Conservation (phyloP, 768 basidiomycete genomes). For the Naganishia onofrii region DNA sequence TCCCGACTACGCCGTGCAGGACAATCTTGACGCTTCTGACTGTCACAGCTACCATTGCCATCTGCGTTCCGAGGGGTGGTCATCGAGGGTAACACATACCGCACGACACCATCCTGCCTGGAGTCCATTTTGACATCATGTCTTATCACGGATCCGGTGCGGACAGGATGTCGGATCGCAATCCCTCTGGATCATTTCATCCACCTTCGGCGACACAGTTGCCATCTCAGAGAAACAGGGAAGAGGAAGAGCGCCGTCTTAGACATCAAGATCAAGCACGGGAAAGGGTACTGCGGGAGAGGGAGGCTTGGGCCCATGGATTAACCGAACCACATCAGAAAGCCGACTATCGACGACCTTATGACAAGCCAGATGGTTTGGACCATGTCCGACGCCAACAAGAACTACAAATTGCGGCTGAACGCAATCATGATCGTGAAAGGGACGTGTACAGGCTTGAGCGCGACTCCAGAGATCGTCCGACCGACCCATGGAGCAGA, state of each 20-base stretch:
- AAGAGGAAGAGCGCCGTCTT: not conserved
- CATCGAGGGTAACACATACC: not conserved
- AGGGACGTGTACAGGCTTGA: constrained; percentile 17
- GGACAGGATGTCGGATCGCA: not conserved
- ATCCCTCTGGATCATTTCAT: not conserved
- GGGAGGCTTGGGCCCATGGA: constrained; percentile 1
- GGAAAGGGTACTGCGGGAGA: not conserved
- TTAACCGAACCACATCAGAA: not conserved
- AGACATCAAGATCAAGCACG: not conserved
- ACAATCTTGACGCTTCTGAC: not conserved
- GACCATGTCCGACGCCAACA: constrained; percentile 1
- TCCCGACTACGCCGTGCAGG: not conserved
- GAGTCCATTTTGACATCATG: not conserved
- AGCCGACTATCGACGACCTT: constrained; percentile 9
- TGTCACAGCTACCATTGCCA: not conserved
- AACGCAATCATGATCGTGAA: not conserved
- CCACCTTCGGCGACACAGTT: not conserved
- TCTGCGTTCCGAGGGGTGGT: constrained; percentile 4
- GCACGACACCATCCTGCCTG: not conserved
- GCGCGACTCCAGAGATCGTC: constrained; percentile 9
- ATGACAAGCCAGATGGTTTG: not conserved
- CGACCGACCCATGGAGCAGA: not conserved
- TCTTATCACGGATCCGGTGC: constrained; percentile 6
- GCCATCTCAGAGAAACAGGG: not conserved
- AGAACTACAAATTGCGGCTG: not conserved